Evolutionary conservation across 768 basidiomycete species (phyloP), one percentile per base, ranked within the genome.

Genomic region (Russula foetens): DNA sequence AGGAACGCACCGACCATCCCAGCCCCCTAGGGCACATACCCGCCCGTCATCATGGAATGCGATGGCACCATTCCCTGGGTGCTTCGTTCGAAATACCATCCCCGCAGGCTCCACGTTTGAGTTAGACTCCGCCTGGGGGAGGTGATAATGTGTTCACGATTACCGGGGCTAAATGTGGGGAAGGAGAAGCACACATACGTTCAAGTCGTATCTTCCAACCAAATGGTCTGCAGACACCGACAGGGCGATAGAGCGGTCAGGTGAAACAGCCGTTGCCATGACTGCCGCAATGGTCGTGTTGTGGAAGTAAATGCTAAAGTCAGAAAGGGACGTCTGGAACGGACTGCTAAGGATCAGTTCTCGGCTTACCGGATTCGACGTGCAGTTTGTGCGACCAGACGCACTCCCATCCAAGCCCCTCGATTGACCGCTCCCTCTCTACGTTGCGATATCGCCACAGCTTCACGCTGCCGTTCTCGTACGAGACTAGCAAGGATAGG

Each of bases 141-240:
- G n/a, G 7, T n/a, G 24, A 21, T 53, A 21, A 43, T 43, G 43
- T 44, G 39, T 15, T 41, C 26, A 7, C 24, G 12, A 21, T 23
- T 19, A 38, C 11, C 31, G 28, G 15, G n/a, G 38, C 6, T 26
- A 38, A 53, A 51, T 12, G 45, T 49, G n/a, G 21, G 17, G 39
- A 29, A 6, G 19, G 52, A 52, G 9, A 39, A 31, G 21, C 54
- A 69, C 52, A 69, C 76, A 47, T 64, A 85, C 86, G 23, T 71
- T 66, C 3, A 88, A 73, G 65, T 85, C 77, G 68, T 88, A 89
- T 58, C 77, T 75, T n/a, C 83, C 83, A 31, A 90, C 68, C 19
- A 89, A 71, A 65, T 95, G 85, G 70, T 97, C 93, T 0, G 88
- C 92, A 6, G 94, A 96, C 5, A 93, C 86, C 0, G 90, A 86